These are phyloP conservation scores for Collybiopsis confluens DNA, from an alignment of 768 basidiomycete species.

Conservation along the genomic window DNA sequence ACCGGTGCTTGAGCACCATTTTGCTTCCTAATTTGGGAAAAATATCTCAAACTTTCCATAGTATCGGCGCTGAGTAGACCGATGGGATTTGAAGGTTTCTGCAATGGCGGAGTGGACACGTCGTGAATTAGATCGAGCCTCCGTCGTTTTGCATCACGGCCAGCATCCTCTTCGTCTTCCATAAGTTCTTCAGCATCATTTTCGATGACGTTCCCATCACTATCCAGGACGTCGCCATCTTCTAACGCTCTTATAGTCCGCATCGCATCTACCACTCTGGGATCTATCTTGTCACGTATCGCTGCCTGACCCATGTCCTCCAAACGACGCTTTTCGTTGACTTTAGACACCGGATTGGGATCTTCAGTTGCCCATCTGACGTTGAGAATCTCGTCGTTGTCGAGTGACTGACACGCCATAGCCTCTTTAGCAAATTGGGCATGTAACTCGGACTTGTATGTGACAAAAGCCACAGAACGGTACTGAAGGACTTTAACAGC, in stretches of 20 bases:
- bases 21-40: slow-evolving; percentile 79
- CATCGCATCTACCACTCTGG: slow-evolving; percentile 85
- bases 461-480: slow-evolving; percentile 96
- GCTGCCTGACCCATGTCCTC: slow-evolving; percentile 85
- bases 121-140: slow-evolving; percentile 27
- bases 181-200: slow-evolving; percentile 26
- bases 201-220: slow-evolving; percentile 28
- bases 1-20: slow-evolving; percentile 37
- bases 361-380: slow-evolving; percentile 99
- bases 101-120: slow-evolving; percentile 14
- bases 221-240: slow-evolving; percentile 59
- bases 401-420: slow-evolving; percentile 97
- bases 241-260: slow-evolving; percentile 83
- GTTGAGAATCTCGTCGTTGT: slow-evolving; percentile 96
- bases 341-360: slow-evolving; percentile 89
- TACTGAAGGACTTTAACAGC: slow-evolving; percentile 88
- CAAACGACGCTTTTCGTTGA: slow-evolving; percentile 77
- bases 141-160: slow-evolving; percentile 30
- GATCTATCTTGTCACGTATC: slow-evolving; percentile 81
- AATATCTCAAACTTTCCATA: slow-evolving; percentile 85
- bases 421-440: slow-evolving; percentile 98
- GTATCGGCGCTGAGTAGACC: slow-evolving; percentile 82
- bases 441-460: slow-evolving; percentile 78
- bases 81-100: slow-evolving; percentile 31
- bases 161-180: slow-evolving; percentile 24